Conservation (phyloP, 2,329 filamentous ascomycete genomes). For the Epichloe elymi region DNA sequence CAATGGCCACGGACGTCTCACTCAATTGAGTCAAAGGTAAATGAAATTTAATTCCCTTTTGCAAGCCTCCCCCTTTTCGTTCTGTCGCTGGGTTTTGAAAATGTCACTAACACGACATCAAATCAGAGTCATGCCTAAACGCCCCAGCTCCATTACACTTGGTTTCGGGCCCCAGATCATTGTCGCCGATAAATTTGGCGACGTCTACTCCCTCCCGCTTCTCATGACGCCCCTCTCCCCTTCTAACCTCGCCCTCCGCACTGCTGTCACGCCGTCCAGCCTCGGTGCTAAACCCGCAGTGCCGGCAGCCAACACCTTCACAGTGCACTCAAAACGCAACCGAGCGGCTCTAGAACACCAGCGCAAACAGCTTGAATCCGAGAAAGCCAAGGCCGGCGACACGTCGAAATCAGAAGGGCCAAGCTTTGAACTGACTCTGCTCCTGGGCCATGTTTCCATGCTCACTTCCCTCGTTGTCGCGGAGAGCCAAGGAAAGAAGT, state of each 20-base stretch:
- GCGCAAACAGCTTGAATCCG: conserved; percentile 29
- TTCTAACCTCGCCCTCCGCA: conserved; percentile 6
- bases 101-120: not conserved
- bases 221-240: conserved; percentile 12
- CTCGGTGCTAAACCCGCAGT: conserved; percentile 21
- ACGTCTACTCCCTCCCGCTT: conserved; percentile 81
- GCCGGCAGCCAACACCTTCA: conserved; percentile 43
- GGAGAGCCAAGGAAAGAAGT: conserved; percentile 27
- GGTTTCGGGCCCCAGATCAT: conserved; percentile 62
- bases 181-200: conserved; percentile 88
- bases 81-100: too few relatives aligned
- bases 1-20: conserved; percentile 44
- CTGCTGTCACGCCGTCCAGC: conserved; percentile 5
- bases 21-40: conserved; percentile 60
- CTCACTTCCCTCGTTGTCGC: conserved; percentile 60
- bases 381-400: conserved; percentile 12
- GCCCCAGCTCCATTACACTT: conserved; percentile 64
- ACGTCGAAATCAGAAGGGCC: conserved; percentile 21
- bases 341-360: conserved; percentile 47
- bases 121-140: conserved; percentile 70
- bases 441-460: conserved; percentile 92
- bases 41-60: not conserved
- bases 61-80: not conserved
- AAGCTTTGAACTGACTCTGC: conserved; percentile 59
- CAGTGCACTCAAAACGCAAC: conserved; percentile 53